Evolutionary conservation across 202 grass and related monocot species (phyloP), one percentile per base, ranked within the genome.

Genomic region (Musa balbisiana): DNA sequence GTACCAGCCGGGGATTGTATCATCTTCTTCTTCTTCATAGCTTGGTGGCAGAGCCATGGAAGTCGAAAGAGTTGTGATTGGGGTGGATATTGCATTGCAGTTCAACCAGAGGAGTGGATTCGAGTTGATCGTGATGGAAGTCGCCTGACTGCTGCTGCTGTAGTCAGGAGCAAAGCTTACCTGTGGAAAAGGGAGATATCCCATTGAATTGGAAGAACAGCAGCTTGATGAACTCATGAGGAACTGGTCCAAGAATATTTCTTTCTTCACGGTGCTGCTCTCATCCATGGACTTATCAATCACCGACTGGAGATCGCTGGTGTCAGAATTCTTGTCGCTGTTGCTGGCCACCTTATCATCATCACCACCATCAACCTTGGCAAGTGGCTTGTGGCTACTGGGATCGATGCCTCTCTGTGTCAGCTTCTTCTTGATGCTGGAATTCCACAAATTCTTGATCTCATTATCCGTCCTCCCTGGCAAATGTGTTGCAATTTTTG

Each of bases 401-500:
- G 77, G 84, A 26, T 87, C 82, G 70, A 90, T 84, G 69, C 85
- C 89, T 77, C 87, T 87, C 83, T 87, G 85, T 67, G 82, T 79
- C 59, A 92, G 72, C 82, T 96, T 96, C 77, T 92, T 96, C 84
- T 96, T 96, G 79, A 92, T 78, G 71, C 82, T 84, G 8, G 87
- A 96, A 72, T 96, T 96, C 92, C 92, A 96, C 22, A 92, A 83
- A 62, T 96, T 96, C 80, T 96, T 96, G 55, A 96, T 96, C 83
- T 96, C 92, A 19, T 96, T 96, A 55, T 96, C 92, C 11, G 92
- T 96, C 83, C 92, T 96, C 69, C 89, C 92, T 6, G 87, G 92
- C 76, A 96, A 78, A 75, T 89, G 87, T 26, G 83, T 77, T 62
- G 92, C 92, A 85, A 96, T 96, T 64, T 96, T 87, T 26, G 92